Percentiles rank a stretch among this genome's conserved stretches.
Evolutionary conservation across 257 asterid species (phyloP).

Genomic region (Salvia rosmarinus): DNA sequence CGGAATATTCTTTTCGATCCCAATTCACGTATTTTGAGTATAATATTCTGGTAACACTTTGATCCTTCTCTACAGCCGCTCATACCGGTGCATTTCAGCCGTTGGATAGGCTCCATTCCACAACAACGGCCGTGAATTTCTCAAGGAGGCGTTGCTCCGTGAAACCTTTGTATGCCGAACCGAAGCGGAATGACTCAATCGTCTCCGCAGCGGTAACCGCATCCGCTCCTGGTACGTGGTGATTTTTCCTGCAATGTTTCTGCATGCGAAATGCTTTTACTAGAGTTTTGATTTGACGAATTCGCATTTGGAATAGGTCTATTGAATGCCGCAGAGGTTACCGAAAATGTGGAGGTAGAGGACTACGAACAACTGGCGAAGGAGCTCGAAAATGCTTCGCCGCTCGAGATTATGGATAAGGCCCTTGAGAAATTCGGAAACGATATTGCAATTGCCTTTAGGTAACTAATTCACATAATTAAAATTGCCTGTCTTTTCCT

Average conservation of each 20-base stretch:
- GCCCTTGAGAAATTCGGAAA: slow-evolving; percentile 74
- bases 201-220: slow-evolving; percentile 59
- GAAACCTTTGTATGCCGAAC: slow-evolving; percentile 68
- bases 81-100: slow-evolving; percentile 56
- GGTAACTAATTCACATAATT: slow-evolving; percentile 48
- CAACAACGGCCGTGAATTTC: slow-evolving; percentile 45
- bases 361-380: slow-evolving; percentile 58
- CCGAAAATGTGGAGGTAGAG: slow-evolving; percentile 51
- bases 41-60: neutral
- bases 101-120: slow-evolving; percentile 48
- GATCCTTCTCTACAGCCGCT: slow-evolving; percentile 36
- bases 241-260: neutral
- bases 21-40: neutral
- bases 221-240: slow-evolving; percentile 52
- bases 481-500: neutral
- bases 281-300: slow-evolving; percentile 12
- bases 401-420: slow-evolving; percentile 77
- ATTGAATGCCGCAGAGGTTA: slow-evolving; percentile 41
- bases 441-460: slow-evolving; percentile 81
- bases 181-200: slow-evolving; percentile 53
- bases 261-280: slow-evolving; percentile 26
- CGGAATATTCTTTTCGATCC: neutral
- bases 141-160: slow-evolving; percentile 47
- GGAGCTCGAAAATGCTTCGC: slow-evolving; percentile 67
- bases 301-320: slow-evolving; percentile 15